Percentiles rank a stretch among this genome's conserved stretches.
Conservation (phyloP, 495 filamentous ascomycete genomes). For the Penicillium desertorum region DNA sequence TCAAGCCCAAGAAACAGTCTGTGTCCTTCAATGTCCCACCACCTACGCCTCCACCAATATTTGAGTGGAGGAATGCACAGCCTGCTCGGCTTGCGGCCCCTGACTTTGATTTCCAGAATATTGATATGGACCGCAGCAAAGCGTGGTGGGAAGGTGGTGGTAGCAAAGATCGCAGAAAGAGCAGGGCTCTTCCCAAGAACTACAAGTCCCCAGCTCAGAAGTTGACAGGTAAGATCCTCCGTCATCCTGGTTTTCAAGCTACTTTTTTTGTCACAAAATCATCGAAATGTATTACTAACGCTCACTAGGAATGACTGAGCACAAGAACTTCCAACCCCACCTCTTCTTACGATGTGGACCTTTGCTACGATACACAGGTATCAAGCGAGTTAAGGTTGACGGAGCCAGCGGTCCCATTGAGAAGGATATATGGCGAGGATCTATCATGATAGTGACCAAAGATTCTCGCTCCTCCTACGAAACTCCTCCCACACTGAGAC, state of each 20-base stretch:
- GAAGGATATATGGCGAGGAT: constrained; percentile 87
- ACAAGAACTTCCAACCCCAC: constrained; percentile 75
- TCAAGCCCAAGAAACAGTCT: constrained; percentile 41
- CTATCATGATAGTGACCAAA: constrained; percentile 87
- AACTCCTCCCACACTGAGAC: constrained; percentile 68
- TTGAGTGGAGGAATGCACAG: constrained; percentile 46
- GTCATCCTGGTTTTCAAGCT: background rate
- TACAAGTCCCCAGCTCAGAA: constrained; percentile 43
- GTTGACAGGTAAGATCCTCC: constrained; percentile 32
- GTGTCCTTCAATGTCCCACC: constrained; percentile 51
- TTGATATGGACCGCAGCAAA: constrained; percentile 43
- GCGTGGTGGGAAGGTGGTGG: constrained; percentile 49
- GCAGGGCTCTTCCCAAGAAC: constrained; percentile 41
- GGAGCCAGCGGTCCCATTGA: constrained; percentile 42
- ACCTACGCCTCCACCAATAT: constrained; percentile 47
- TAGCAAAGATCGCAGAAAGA: constrained; percentile 39
- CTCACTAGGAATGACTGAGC: constrained; percentile 22
- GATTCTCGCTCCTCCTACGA: constrained; percentile 80
- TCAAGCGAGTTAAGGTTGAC: constrained; percentile 46
- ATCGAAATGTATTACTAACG: constrained; percentile 20
- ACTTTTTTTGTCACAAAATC: background rate
- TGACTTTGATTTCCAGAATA: constrained; percentile 46
- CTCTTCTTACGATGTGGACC: constrained; percentile 89
- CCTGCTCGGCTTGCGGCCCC: constrained; percentile 34
- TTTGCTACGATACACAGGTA: constrained; percentile 83